These are phyloP conservation scores for Uromyces viciae-fabae DNA, from an alignment of 1,284 basidiomycete species.

Conservation along the genomic window DNA sequence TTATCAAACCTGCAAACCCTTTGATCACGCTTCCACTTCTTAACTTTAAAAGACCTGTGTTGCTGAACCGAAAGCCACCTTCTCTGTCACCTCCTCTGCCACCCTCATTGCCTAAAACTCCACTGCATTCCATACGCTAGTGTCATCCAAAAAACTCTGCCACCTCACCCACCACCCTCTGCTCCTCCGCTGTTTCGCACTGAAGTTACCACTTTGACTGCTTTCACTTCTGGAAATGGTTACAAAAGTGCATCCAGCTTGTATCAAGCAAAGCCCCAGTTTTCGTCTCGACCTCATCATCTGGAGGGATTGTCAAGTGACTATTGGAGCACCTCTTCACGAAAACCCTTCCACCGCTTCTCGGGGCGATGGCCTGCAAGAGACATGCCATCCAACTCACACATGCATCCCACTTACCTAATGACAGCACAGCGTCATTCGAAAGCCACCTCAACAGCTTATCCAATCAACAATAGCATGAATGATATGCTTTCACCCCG, in stretches of 20 bases:
- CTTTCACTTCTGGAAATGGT: background rate
- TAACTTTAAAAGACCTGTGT: background rate
- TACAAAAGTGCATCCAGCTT: background rate
- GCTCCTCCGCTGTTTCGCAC: background rate
- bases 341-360: background rate
- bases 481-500: background rate
- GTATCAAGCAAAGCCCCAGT: background rate
- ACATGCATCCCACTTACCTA: background rate
- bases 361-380: background rate
- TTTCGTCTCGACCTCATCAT: background rate
- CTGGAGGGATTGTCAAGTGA: background rate
- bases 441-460: background rate
- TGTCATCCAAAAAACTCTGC: background rate
- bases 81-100: conserved; percentile 1
- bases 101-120: conserved; percentile 7
- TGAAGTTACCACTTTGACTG: background rate
- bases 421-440: background rate
- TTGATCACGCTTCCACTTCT: background rate
- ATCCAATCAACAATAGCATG: background rate
- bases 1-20: conserved; percentile 1
- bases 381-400: background rate
- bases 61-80: background rate
- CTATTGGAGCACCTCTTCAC: background rate
- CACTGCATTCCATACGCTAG: background rate
- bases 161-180: conserved; percentile 15